Evolutionary conservation across 495 filamentous ascomycete species (phyloP).

Genomic region (Podospora bellae-mahoneyi): DNA sequence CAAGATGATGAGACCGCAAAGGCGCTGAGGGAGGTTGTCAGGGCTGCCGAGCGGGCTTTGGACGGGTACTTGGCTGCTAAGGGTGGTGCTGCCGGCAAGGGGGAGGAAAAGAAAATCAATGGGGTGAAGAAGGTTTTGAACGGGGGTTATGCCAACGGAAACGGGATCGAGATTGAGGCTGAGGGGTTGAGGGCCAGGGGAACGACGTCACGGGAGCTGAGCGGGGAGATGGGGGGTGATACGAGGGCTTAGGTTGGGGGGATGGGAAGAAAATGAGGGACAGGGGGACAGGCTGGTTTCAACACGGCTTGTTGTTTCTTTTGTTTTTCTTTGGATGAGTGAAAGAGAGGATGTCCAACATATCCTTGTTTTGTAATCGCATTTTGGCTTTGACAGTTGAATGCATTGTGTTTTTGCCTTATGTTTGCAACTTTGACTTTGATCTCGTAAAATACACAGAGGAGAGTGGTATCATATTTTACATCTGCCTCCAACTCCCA

Average conservation of each 20-base stretch:
- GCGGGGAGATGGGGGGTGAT: slow-evolving; percentile 55
- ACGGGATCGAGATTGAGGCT: slow-evolving; percentile 7
- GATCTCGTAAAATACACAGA: not conserved
- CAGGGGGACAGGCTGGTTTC: not conserved
- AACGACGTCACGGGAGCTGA: slow-evolving; percentile 47
- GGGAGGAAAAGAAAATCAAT: not conserved
- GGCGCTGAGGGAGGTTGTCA: slow-evolving; percentile 37
- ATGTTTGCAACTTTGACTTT: not conserved
- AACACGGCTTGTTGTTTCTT: slow-evolving; percentile 6
- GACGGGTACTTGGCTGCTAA: slow-evolving; percentile 29
- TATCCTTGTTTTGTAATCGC: slow-evolving; percentile 1
- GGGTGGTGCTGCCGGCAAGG: not conserved
- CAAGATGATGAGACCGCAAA: slow-evolving; percentile 27
- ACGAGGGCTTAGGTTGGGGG: slow-evolving; percentile 27
- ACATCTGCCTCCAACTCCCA: not conserved
- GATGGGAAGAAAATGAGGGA: not conserved
- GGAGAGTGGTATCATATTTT: not conserved
- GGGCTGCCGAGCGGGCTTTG: slow-evolving; percentile 35
- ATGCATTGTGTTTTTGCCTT: not conserved
- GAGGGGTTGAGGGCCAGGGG: slow-evolving; percentile 36
- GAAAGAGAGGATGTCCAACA: slow-evolving; percentile 1
- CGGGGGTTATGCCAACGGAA: not conserved
- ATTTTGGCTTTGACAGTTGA: not conserved
- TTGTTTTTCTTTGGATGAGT: not conserved
- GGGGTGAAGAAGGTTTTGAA: not conserved